Base-by-base conservation (phyloP, 2,329 filamentous ascomycete genomes). In the Ophiostoma tasmaniense region DNA sequence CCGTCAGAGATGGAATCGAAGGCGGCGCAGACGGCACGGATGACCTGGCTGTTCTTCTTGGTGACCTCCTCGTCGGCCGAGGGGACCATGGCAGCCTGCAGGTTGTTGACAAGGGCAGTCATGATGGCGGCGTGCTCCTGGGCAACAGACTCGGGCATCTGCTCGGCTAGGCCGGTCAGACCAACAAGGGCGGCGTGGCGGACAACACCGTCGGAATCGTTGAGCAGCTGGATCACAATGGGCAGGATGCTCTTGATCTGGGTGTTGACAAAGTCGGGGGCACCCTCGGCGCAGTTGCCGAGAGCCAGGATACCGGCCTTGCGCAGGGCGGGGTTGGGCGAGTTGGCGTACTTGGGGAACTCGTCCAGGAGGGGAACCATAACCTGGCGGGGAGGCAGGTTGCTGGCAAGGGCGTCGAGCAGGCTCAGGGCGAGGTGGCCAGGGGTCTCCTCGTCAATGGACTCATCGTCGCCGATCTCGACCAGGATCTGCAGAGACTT, bases 231-330 rank as follows among this genome's bases (percentile, higher is more conserved):
- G 70, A 97, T 84, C 70, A 98, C 88, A 74, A 91, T 84, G 66
- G 95, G 95, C 78, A 98, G 87, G 73, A 98, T 90, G 73, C 90
- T 86, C 75, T 90, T 85, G 72, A 98, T 87, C 80, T 99, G 95
- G 25, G 93, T 97, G 72, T 92, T 92, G 76, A 98, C 93, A 80
- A 98, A 99, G 79, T 99, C 95, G 20, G 95, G 95, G 37, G 95
- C 94, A 74, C 95, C 95, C 82, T 98, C 95, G 67, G 97, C 94
- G 74, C 92, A 94, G 82, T 94, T 96, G 70, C 94, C 94, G 5
- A 99, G 86, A 66, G 94, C 90, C 72, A 98, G 85, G 76, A 98
- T 95, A 79, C 91, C 93, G 68, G 94, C 93, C 79, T 94, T 91
- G 71, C 94, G 89, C 81, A 90, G 90, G 74, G 92, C 89, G 45